Base-by-base conservation (phyloP, 2,329 filamentous ascomycete genomes). In the Apiospora pterosperma region DNA sequence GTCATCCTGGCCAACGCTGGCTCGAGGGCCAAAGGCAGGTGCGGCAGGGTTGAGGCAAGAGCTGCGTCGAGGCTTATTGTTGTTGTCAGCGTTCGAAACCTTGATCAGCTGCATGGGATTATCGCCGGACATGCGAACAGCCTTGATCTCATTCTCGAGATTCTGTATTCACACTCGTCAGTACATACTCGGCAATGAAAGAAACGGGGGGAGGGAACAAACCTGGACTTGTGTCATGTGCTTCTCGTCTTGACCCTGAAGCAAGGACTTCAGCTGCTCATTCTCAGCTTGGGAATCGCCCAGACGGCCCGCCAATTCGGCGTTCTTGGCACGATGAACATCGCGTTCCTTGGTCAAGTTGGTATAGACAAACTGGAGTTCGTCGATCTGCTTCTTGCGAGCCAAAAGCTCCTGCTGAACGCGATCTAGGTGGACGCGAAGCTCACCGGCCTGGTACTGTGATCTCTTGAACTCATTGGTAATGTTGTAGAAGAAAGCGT, bases 201-300 rank as follows among this genome's bases (percentile, higher is more conserved):
- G 3, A 16, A 36, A 19, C 19, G n/a, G 36, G 14, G 12, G 14
- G 28, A 7, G 12, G 14, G 28, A 7, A 67, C 72, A 67, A 70
- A 75, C 74, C 38, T 68, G 65, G 28, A 74, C 65, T 12, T 68
- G 63, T n/a, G 67, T 60, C 39, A 59, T 65, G 11, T 72, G 68
- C 16, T 66, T 64, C 39, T 70, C 67, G 52, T 75, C 73, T 42
- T 69, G 68, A 6, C 62, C 38, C 36, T 68, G 65, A 3, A 65
- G 61, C 2, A 69, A 67, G 4, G 67, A 62, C n/a, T 68, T 64
- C 48, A 75, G 69, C 3, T 61, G 52, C 34, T 63, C 39, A 0
- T 67, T 61, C 2, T 70, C 64, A 5, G 62, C 11, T 11, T 69
- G 62, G 14, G 67, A 62, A 1, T 28, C 48, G 5, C 63, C 52